These are phyloP conservation scores for Sclerotinia borealis DNA, from an alignment of 2,329 filamentous ascomycete species.

Conservation along the genomic window DNA sequence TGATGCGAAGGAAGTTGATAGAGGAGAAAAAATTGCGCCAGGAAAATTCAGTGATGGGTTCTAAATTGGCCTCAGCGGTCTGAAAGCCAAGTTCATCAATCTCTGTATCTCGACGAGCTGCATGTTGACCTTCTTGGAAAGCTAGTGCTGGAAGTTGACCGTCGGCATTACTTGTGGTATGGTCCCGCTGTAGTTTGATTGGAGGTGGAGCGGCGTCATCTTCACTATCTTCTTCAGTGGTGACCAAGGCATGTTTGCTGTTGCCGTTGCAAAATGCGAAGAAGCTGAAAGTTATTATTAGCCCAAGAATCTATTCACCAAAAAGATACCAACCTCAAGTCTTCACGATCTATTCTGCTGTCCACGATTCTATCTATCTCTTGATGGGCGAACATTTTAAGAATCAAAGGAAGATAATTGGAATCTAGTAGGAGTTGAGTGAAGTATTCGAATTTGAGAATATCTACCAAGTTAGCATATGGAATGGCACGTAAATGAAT, in stretches of 20 bases:
- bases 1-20: conserved; percentile 90
- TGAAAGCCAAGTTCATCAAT: conserved; percentile 88
- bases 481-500: neutral
- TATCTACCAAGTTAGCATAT: conserved; percentile 49
- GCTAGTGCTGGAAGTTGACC: conserved; percentile 31
- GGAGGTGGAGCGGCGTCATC: conserved; percentile 82
- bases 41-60: conserved; percentile 83
- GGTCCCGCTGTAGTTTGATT: conserved; percentile 53
- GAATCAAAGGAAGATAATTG: conserved; percentile 85
- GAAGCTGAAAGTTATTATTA: conserved; percentile 51
- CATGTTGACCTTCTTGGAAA: conserved; percentile 29
- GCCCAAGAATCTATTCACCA: neutral
- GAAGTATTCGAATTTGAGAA: conserved; percentile 93
- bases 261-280: conserved; percentile 81
- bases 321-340: conserved; percentile 59
- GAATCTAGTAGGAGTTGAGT: conserved; percentile 90
- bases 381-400: conserved; percentile 92
- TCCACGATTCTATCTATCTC: conserved; percentile 88
- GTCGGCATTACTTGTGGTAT: conserved; percentile 40
- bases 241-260: conserved; percentile 41
- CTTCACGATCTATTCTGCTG: conserved; percentile 73
- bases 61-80: conserved; percentile 59
- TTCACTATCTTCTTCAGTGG: conserved; percentile 40
- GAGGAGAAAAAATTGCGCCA: conserved; percentile 92
- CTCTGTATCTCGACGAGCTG: conserved; percentile 39